A percentile compares a stretch with the other conserved stretches of the same genome.
phyloP scores from a whole-genome alignment of 2,329 filamentous ascomycete genomes.

The Colletotrichum sp. region DNA sequence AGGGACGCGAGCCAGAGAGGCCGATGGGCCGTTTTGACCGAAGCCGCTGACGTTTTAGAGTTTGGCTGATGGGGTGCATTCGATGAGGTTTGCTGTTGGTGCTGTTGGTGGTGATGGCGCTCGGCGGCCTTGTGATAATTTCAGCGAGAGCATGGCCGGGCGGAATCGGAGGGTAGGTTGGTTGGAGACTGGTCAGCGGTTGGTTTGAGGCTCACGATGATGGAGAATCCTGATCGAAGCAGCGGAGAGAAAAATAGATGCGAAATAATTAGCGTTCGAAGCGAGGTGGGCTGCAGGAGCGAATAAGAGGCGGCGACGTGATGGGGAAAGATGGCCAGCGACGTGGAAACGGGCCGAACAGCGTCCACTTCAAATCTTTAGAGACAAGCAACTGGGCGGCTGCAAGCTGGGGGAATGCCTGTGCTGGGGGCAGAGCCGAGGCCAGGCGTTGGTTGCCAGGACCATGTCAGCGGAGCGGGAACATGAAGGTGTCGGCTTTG shows the following conservation, averaged over 20 bases:
- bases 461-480: neutral
- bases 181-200: neutral
- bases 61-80: neutral
- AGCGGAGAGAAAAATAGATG: neutral
- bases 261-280: slow-evolving; percentile 10
- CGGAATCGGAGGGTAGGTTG: neutral
- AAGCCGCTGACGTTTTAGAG: neutral
- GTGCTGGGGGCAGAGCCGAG: neutral
- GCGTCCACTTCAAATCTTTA: neutral
- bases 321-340: neutral
- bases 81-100: neutral
- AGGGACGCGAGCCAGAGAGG: neutral
- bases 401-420: neutral
- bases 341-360: slow-evolving; percentile 16
- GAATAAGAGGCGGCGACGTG: neutral
- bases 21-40: neutral
- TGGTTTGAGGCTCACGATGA: neutral
- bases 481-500: neutral
- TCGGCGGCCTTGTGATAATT: neutral
- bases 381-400: neutral
- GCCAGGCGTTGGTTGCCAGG: neutral
- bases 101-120: neutral
- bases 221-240: neutral
- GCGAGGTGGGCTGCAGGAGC: neutral
- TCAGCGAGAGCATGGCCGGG: neutral